Evolutionary conservation across 2,329 filamentous ascomycete genomes (phyloP).

Genomic region (Trichophyton equinum): DNA sequence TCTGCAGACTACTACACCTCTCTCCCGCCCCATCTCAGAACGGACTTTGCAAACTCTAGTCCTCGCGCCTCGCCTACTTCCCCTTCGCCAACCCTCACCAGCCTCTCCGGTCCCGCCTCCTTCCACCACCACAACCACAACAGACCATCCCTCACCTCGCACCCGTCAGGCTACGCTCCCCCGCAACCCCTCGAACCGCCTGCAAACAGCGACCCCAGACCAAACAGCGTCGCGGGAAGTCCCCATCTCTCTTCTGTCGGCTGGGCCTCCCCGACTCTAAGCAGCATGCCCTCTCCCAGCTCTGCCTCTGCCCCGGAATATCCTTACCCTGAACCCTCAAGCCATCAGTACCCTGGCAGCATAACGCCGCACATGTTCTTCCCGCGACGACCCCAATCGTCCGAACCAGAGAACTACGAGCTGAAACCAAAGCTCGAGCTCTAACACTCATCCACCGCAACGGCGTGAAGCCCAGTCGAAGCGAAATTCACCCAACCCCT

Average conservation of each 20-base stretch:
- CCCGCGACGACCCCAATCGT: constrained; percentile 58
- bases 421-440: constrained; percentile 37
- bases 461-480: too few relatives aligned
- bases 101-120: constrained; percentile 39
- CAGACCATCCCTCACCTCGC: constrained; percentile 61
- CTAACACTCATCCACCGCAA: too few relatives aligned
- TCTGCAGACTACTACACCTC: constrained; percentile 57
- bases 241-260: constrained; percentile 72
- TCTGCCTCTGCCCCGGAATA: constrained; percentile 45
- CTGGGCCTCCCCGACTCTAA: constrained; percentile 77
- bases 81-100: constrained; percentile 52
- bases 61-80: constrained; percentile 35
- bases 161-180: constrained; percentile 70
- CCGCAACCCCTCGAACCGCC: constrained; percentile 75
- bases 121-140: constrained; percentile 17
- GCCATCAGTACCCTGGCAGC: constrained; percentile 36
- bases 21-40: constrained; percentile 69
- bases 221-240: constrained; percentile 64
- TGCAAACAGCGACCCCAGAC: constrained; percentile 60
- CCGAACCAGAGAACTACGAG: constrained; percentile 57
- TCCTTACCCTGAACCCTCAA: constrained; percentile 62
- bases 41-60: constrained; percentile 54
- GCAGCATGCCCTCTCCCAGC: constrained; percentile 57
- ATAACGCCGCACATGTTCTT: constrained; percentile 54
- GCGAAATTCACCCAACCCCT: too few relatives aligned